Percentiles rank a stretch among this genome's conserved stretches.
Conservation (phyloP, 176 grass and related monocot genomes). For the Triticum timopheevii region DNA sequence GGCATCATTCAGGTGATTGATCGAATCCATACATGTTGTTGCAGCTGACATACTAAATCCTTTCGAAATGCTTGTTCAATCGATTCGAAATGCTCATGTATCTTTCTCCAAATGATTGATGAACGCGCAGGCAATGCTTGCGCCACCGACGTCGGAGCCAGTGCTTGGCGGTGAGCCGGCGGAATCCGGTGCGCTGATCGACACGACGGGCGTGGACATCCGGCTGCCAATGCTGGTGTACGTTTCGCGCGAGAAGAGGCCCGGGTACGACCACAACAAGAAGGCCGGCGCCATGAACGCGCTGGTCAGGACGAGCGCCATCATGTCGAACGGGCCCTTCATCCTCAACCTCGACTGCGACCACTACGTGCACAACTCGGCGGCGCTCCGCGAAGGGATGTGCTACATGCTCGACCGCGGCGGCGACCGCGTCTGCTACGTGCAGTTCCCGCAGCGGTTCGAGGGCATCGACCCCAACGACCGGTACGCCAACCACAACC, state of each 20-base stretch:
- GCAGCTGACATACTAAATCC: not conserved
- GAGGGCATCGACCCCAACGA: conserved; percentile 89
- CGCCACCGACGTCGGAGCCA: conserved; percentile 66
- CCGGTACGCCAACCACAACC: conserved; percentile 92
- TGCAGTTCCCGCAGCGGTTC: conserved; percentile 96
- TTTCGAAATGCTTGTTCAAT: not conserved
- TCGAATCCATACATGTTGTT: not conserved
- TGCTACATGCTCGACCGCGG: conserved; percentile 99
- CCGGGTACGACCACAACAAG: conserved; percentile 94
- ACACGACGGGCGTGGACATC: conserved; percentile 72
- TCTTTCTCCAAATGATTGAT: not conserved
- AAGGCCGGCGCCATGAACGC: conserved; percentile 93
- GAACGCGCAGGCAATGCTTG: conserved; percentile 70
- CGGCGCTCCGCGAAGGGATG: conserved; percentile 81
- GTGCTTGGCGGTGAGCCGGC: conserved; percentile 51
- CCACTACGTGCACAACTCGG: conserved; percentile 87
- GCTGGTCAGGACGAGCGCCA: conserved; percentile 76
- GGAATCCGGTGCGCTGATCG: conserved; percentile 46
- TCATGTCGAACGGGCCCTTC: conserved; percentile 97
- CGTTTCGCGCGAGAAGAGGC: conserved; percentile 81
- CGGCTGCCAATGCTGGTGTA: conserved; percentile 93
- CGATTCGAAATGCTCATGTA: not conserved
- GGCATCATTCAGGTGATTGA: conserved; percentile 82
- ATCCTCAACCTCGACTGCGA: conserved; percentile 96
- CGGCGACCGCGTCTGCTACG: conserved; percentile 85